Evolutionary conservation across 352 stramenopile genomes (phyloP).

Genomic region (Elongisporangium prolatum): DNA sequence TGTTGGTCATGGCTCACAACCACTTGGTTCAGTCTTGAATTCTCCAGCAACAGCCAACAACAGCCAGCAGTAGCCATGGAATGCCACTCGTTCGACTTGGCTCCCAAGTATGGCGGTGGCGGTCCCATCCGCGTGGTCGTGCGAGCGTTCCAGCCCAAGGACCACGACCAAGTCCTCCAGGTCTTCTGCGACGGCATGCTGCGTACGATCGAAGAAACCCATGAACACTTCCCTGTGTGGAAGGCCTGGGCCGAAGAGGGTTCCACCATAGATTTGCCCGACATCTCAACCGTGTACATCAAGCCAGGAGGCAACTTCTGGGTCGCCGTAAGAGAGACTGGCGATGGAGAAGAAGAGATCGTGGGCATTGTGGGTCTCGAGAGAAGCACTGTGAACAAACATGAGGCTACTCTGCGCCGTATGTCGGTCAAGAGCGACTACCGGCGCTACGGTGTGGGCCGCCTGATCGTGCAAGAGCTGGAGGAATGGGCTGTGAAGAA

Average conservation of each 20-base stretch:
- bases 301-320: slow-evolving; percentile 33
- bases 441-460: slow-evolving; percentile 31
- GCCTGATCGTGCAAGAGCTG: slow-evolving; percentile 24
- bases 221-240: neutral
- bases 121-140: slow-evolving; percentile 6
- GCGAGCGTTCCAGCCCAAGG: slow-evolving; percentile 12
- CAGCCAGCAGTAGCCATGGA: neutral
- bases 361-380: slow-evolving; percentile 28
- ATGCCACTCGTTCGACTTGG: neutral
- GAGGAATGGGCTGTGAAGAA: slow-evolving; percentile 29
- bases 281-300: slow-evolving; percentile 29
- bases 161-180: slow-evolving; percentile 16
- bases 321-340: slow-evolving; percentile 16
- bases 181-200: slow-evolving; percentile 29
- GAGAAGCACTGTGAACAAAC: slow-evolving; percentile 8
- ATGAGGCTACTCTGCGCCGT: slow-evolving; percentile 26
- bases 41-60: neutral
- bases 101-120: neutral
- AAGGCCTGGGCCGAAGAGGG: neutral
- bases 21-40: neutral
- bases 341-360: slow-evolving; percentile 5
- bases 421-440: slow-evolving; percentile 36
- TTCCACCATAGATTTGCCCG: slow-evolving; percentile 8
- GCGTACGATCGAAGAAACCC: neutral
- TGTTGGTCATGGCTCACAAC: neutral